phyloP scores from a whole-genome alignment of 441 rosid species.

The Pelargonium australe region DNA sequence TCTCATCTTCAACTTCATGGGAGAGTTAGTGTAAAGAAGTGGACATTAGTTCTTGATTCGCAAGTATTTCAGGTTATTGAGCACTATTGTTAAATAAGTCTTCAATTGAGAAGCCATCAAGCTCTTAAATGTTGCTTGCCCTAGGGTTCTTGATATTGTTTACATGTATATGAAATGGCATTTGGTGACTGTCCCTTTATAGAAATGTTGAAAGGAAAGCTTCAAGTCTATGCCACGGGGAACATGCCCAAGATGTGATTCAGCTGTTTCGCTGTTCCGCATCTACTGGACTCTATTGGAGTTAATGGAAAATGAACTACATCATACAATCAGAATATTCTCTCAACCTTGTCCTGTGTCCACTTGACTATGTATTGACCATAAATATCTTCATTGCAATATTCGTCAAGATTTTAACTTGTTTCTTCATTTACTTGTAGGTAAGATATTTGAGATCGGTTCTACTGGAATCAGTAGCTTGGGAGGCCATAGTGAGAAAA shows the following conservation, averaged over 20 bases:
- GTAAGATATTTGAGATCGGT: slow-evolving; percentile 83
- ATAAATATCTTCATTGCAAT: too few species aligned
- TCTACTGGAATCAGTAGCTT: slow-evolving; percentile 84
- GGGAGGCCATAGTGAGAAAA: slow-evolving; percentile 76
- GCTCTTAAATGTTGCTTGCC: neutral
- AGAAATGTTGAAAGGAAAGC: too few species aligned
- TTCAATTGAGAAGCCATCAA: neutral
- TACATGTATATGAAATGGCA: neutral
- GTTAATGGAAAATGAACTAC: neutral
- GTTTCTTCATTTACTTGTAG: slow-evolving; percentile 27
- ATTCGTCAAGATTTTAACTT: neutral
- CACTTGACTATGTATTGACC: too few species aligned
- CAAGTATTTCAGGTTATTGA: neutral
- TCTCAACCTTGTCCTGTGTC: neutral
- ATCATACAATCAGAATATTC: neutral
- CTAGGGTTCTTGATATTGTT: neutral
- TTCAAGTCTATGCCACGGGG: too few species aligned
- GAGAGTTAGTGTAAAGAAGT: too few species aligned
- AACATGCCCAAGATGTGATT: neutral
- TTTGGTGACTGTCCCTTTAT: neutral
- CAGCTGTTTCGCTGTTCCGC: neutral
- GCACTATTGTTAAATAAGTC: neutral
- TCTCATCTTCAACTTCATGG: neutral
- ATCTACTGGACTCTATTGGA: neutral
- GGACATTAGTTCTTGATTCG: neutral